Evolutionary conservation across 768 basidiomycete species (phyloP), one percentile per base, ranked within the genome.

Genomic region (Lactarius vividus): DNA sequence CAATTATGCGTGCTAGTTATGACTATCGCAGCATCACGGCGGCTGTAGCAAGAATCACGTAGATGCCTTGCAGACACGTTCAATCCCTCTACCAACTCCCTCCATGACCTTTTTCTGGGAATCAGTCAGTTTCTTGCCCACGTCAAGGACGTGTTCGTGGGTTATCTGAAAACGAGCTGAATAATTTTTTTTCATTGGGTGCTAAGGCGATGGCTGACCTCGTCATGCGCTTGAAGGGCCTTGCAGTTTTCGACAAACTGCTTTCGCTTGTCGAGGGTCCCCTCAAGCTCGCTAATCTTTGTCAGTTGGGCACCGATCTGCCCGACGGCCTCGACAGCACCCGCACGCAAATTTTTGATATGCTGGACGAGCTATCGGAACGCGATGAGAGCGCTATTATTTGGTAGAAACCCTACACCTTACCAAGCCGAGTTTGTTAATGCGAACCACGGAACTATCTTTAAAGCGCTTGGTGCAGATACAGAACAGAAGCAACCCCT

Each of bases 391-490:
- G 39, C 29, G 62, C 28, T 69, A 55, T 39, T 62, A 10, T 59
- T 23, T 65, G 39, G 29, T 20, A 39, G 35, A 42, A 52, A 39
- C 5, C 18, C 20, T 20, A 8, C 57, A 28, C 79, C 86, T 71
- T 72, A 92, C 91, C 67, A 80, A 79, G 53, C 88, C 87, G 54
- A 90, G 83, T 73, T 88, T 92, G 75, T 93, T 83, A 44, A 84
- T 80, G 73, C 91, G 92, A 49, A 88, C 82, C 20, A 89, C 80
- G 0, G 88, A 84, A 3, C 85, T 75, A 9, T 85, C 76, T 74
- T 90, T 92, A 81, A 93, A 94, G 15, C 92, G 85, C 59, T 84
- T 71, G 0, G 87, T 88, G 73, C 88, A 88, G n/a, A 89, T 78
- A 26, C 80, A 76, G 66, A 94, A 82, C 2, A 94, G 76, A 54